phyloP scores from a whole-genome alignment of 2,329 filamentous ascomycete species.

The Talaromyces piceae region DNA sequence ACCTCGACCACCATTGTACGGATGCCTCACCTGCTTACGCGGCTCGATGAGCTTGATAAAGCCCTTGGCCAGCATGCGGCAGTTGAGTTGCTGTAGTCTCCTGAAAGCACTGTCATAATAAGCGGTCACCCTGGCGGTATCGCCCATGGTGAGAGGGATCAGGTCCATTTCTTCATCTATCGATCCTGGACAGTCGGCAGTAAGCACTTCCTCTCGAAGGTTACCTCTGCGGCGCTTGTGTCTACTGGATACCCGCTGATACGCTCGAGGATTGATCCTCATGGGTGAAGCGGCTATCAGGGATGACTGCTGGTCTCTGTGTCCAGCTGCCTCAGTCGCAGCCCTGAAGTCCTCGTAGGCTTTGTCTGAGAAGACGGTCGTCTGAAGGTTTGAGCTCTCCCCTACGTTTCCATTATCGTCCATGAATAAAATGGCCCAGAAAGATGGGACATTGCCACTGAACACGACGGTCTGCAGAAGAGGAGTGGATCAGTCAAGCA shows the following conservation, averaged over 20 bases:
- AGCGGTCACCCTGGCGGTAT: slow-evolving; percentile 27
- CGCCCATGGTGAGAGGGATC: slow-evolving; percentile 30
- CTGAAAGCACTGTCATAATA: slow-evolving; percentile 38
- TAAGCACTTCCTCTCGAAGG: slow-evolving; percentile 2
- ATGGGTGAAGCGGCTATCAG: not conserved
- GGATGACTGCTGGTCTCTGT: not conserved
- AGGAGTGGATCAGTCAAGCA: not conserved
- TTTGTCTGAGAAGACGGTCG: slow-evolving; percentile 1
- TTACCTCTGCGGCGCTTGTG: slow-evolving; percentile 9
- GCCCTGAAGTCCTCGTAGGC: slow-evolving; percentile 4
- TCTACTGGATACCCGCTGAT: not conserved
- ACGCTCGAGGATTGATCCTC: not conserved
- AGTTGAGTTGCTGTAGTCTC: slow-evolving; percentile 40
- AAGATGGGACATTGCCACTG: slow-evolving; percentile 1
- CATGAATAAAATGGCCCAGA: slow-evolving; percentile 9
- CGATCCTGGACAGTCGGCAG: not conserved
- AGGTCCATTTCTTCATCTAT: slow-evolving; percentile 21
- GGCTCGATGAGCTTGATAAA: slow-evolving; percentile 43
- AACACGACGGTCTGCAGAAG: slow-evolving; percentile 5
- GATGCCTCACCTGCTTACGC: slow-evolving; percentile 41
- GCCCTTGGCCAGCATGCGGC: slow-evolving; percentile 38
- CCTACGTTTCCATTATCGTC: slow-evolving; percentile 4
- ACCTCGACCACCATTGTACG: slow-evolving; percentile 41
- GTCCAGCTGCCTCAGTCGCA: not conserved
- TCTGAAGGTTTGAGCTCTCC: slow-evolving; percentile 7